Evolutionary conservation across 2,329 filamentous ascomycete genomes (phyloP).

Genomic region (Coniochaeta prunicola): DNA sequence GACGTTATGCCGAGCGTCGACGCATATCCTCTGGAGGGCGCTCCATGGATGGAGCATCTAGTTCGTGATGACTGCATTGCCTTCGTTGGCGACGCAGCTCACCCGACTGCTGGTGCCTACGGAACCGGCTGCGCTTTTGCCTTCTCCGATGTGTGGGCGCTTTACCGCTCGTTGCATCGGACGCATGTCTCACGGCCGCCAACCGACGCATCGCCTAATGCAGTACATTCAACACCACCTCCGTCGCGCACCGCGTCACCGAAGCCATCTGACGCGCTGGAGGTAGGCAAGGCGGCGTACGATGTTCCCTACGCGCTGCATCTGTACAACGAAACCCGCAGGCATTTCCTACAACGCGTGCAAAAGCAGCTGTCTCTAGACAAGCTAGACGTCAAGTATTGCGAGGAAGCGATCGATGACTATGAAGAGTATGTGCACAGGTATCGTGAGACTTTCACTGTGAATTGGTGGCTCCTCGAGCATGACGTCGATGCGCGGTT

Average conservation of each 20-base stretch:
- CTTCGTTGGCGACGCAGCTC: conserved; percentile 10
- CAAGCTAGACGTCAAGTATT: conserved; percentile 1
- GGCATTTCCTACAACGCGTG: conserved; percentile 7
- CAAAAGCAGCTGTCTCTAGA: conserved; percentile 6
- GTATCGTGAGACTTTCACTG: conserved; percentile 5
- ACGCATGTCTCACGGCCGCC: no score
- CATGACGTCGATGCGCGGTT: conserved; percentile 8
- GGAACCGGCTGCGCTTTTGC: conserved; percentile 6
- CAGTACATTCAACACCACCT: no score
- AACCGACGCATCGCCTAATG: no score
- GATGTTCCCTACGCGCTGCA: conserved; percentile 6
- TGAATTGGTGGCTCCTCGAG: conserved; percentile 8
- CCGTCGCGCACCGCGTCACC: no score
- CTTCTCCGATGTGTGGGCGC: conserved; percentile 7
- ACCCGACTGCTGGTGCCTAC: conserved; percentile 8
- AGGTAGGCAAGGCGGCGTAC: not conserved
- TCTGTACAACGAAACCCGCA: conserved; percentile 7
- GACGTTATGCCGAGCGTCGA: conserved; percentile 6
- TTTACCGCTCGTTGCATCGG: not conserved
- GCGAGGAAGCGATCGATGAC: conserved; percentile 2
- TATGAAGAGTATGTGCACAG: conserved; percentile 5
- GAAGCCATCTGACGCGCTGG: no score
- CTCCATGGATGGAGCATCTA: conserved; percentile 6
- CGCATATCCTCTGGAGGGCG: conserved; percentile 7
- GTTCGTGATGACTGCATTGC: conserved; percentile 5